Evolutionary conservation across 305 asterid genomes (phyloP).

Genomic region (Solanum hybrid): DNA sequence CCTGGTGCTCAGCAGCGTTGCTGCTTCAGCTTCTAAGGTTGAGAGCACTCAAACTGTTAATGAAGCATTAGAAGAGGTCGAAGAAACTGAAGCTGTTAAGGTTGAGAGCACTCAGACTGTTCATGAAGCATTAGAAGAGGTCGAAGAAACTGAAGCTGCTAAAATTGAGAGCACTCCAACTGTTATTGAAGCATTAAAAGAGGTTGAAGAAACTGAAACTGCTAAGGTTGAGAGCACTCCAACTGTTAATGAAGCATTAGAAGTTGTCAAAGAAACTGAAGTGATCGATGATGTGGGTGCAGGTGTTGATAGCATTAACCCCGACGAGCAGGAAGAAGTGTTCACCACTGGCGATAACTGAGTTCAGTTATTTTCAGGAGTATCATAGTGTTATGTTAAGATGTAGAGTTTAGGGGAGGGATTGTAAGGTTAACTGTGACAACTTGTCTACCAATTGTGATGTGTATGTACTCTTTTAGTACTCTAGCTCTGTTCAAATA

Average conservation of each 20-base stretch:
- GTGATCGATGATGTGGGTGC: not conserved
- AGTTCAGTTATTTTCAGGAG: not conserved
- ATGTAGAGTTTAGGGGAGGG: not conserved
- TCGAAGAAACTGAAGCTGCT: not conserved
- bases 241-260: not conserved
- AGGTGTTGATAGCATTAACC: not conserved
- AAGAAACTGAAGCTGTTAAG: conserved; percentile 2
- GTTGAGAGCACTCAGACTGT: not conserved
- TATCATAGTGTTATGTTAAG: not conserved
- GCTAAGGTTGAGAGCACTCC: not conserved
- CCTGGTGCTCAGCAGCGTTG: not conserved
- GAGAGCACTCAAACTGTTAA: not conserved
- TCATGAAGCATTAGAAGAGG: not conserved
- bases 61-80: not conserved
- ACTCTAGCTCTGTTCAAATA: not conserved
- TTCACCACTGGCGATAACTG: not conserved
- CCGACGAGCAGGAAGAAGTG: not conserved
- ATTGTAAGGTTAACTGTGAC: not conserved
- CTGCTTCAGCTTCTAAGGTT: not conserved
- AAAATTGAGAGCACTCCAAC: not conserved
- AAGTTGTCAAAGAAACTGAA: not conserved
- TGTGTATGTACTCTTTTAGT: not conserved
- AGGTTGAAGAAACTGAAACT: not conserved
- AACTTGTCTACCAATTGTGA: not conserved
- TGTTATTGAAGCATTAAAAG: not conserved